phyloP scores from a whole-genome alignment of 1,284 basidiomycete species.

The Naganishia sp. region DNA sequence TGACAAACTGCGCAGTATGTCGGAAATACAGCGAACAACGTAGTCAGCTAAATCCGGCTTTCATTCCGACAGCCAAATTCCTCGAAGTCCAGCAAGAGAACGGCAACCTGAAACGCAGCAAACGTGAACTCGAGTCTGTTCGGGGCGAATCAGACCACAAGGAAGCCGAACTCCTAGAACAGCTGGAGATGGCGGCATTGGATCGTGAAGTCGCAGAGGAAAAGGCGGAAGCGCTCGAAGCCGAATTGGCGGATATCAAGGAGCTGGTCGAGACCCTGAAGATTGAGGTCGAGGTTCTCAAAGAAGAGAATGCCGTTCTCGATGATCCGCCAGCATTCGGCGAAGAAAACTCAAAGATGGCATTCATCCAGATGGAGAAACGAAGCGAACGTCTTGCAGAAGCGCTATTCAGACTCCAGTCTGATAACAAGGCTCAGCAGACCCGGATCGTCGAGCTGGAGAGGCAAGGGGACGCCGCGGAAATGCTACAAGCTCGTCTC shows the following conservation, averaged over 20 bases:
- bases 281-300: slow-evolving; percentile 78
- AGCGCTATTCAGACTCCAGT: slow-evolving; percentile 79
- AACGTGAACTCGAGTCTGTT: slow-evolving; percentile 66
- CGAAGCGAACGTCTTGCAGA: slow-evolving; percentile 95
- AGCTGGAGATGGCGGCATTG: slow-evolving; percentile 89
- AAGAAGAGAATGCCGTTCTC: slow-evolving; percentile 58
- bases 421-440: slow-evolving; percentile 78
- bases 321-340: slow-evolving; percentile 56
- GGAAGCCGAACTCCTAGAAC: slow-evolving; percentile 74
- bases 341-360: slow-evolving; percentile 63
- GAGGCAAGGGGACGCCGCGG: slow-evolving; percentile 63
- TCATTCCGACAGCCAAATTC: slow-evolving; percentile 65
- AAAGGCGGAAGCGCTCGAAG: slow-evolving; percentile 75
- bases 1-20: slow-evolving; percentile 32
- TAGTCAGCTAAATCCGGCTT: neutral
- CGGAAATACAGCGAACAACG: neutral
- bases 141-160: slow-evolving; percentile 65
- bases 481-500: slow-evolving; percentile 32
- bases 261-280: slow-evolving; percentile 79
- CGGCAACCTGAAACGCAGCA: slow-evolving; percentile 65
- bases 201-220: slow-evolving; percentile 98
- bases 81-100: slow-evolving; percentile 75
- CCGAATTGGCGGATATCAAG: slow-evolving; percentile 72
- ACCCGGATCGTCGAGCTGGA: slow-evolving; percentile 83
- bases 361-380: slow-evolving; percentile 89